Evolutionary conservation across 2,329 filamentous ascomycete species (phyloP).

Genomic region (Thermothelomyces thermophilus): DNA sequence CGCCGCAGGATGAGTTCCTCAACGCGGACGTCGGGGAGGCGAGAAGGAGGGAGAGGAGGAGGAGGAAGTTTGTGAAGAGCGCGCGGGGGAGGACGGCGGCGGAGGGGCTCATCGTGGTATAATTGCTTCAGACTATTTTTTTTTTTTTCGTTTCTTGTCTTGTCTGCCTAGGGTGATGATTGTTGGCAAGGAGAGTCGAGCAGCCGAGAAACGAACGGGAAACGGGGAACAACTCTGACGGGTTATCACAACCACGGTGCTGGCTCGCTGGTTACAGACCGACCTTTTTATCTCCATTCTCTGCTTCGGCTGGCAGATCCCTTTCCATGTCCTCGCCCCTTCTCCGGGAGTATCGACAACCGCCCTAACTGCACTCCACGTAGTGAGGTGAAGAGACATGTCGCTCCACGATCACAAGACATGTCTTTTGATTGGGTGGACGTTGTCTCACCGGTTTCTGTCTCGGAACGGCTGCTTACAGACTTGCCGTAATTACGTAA

Average conservation of each 20-base stretch:
- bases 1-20: conserved; percentile 10
- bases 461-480: not conserved
- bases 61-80: not conserved
- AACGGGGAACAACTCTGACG: not conserved
- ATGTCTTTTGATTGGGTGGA: not conserved
- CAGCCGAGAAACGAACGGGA: no score
- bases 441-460: not conserved
- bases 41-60: not conserved
- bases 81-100: conserved; percentile 1
- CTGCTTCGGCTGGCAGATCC: not conserved
- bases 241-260: no score
- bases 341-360: no score
- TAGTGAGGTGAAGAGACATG: no score
- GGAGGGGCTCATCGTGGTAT: no score
- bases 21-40: not conserved
- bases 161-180: no score
- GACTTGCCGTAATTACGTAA: conserved; percentile 1
- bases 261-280: no score
- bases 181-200: not conserved
- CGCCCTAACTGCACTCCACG: no score
- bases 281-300: not conserved
- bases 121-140: no score
- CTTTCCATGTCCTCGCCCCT: no score
- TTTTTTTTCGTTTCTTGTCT: no score
- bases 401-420: no score